These are phyloP conservation scores for Cercospora sojina DNA, from an alignment of 2,329 filamentous ascomycete genomes.

Conservation along the genomic window DNA sequence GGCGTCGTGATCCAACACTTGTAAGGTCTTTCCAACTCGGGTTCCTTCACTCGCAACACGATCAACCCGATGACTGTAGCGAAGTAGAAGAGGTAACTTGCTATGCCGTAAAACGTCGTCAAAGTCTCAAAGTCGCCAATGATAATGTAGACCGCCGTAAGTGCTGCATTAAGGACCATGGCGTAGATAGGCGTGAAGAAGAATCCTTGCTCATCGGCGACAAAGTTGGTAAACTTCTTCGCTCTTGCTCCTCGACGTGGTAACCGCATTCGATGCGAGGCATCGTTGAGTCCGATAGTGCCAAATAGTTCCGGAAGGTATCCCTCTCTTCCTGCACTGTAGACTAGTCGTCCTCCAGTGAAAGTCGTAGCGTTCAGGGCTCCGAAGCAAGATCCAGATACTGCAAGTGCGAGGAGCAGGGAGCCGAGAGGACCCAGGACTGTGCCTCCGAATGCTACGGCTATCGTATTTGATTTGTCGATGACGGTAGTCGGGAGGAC, in stretches of 20 bases:
- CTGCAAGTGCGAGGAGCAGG: constrained; percentile 81
- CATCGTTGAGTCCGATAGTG: constrained; percentile 67
- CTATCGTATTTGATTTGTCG: constrained; percentile 89
- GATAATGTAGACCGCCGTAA: constrained; percentile 75
- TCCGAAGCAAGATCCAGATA: constrained; percentile 89
- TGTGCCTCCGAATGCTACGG: constrained; percentile 84
- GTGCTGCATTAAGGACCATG: constrained; percentile 72
- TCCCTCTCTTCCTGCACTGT: constrained; percentile 91
- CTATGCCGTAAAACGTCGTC: constrained; percentile 95
- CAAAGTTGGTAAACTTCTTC: constrained; percentile 59
- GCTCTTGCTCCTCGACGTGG: constrained; percentile 55
- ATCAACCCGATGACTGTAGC: constrained; percentile 91
- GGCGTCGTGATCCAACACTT: constrained; percentile 95
- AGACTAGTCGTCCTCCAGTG: constrained; percentile 86
- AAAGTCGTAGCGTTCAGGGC: constrained; percentile 93
- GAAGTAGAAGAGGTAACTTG: constrained; percentile 97
- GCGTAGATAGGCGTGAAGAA: constrained; percentile 95
- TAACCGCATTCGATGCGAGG: constrained; percentile 36
- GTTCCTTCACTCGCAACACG: constrained; percentile 82
- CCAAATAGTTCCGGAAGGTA: constrained; percentile 85
- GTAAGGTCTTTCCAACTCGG: constrained; percentile 84
- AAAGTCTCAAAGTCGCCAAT: constrained; percentile 90
- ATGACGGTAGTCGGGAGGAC: constrained; percentile 79
- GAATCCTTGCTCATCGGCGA: constrained; percentile 77
- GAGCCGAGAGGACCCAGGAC: constrained; percentile 85